Percentiles rank a stretch among this genome's conserved stretches.
phyloP scores from a whole-genome alignment of 345 rosid genomes.

The Arabidopsis suecica region DNA sequence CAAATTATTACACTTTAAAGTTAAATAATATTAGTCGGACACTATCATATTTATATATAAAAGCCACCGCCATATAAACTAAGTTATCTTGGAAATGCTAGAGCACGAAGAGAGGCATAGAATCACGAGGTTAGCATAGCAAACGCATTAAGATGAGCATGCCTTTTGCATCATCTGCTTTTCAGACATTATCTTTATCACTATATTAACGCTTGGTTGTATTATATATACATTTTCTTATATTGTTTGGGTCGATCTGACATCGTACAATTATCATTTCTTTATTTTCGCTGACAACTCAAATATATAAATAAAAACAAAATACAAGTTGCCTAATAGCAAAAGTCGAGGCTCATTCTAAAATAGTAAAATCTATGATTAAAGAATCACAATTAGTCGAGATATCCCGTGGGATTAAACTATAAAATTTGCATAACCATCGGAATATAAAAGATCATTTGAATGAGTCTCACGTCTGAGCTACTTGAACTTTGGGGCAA shows the following conservation, averaged over 20 bases:
- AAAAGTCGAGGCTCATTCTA: conserved; percentile 31
- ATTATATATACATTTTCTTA: conserved; percentile 24
- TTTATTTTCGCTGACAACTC: conserved; percentile 24
- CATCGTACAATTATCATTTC: conserved; percentile 33
- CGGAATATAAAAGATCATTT: conserved; percentile 7
- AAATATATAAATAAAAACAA: neutral
- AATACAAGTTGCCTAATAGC: conserved; percentile 25
- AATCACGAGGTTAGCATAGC: conserved; percentile 40
- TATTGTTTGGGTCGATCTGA: conserved; percentile 35
- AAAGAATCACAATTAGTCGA: conserved; percentile 18
- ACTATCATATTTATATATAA: neutral
- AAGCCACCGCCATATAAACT: conserved; percentile 20
- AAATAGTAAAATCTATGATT: neutral
- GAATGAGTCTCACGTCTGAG: conserved; percentile 28
- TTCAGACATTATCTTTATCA: conserved; percentile 36
- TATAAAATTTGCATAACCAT: conserved; percentile 14
- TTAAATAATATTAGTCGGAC: conserved; percentile 1
- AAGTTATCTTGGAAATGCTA: conserved; percentile 35
- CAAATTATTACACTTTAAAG: neutral
- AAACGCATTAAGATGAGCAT: conserved; percentile 42
- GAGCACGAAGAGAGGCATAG: conserved; percentile 39
- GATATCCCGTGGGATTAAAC: conserved; percentile 29
- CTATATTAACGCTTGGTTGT: conserved; percentile 29
- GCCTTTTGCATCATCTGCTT: conserved; percentile 42
- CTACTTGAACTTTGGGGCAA: neutral